Evolutionary conservation across 2,329 filamentous ascomycete species (phyloP).

Genomic region (Grosmannia penicillata): DNA sequence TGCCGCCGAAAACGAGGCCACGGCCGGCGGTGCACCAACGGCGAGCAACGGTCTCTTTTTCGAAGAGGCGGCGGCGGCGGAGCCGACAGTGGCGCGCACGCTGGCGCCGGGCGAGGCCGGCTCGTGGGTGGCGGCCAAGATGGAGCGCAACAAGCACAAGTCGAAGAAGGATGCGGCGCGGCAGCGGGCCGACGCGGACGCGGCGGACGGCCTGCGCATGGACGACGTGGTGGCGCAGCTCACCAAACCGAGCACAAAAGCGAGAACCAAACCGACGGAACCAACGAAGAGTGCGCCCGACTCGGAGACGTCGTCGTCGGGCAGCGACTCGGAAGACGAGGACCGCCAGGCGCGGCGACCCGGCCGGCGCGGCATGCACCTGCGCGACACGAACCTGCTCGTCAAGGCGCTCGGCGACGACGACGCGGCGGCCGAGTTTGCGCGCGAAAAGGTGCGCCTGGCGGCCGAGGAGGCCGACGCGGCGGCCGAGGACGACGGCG

Average conservation of each 20-base stretch:
- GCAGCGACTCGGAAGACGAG: not conserved
- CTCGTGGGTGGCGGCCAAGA: slow-evolving; percentile 6
- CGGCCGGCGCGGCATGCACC: not conserved
- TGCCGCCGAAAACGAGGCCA: not conserved
- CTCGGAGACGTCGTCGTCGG: not conserved
- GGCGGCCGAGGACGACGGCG: slow-evolving; percentile 31
- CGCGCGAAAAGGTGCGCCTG: slow-evolving; percentile 59
- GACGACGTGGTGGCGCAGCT: not conserved
- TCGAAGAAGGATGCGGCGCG: not conserved
- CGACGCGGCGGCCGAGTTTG: slow-evolving; percentile 70
- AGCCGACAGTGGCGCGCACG: no score
- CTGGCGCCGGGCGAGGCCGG: slow-evolving; percentile 4
- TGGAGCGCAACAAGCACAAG: not conserved
- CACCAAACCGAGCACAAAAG: not conserved
- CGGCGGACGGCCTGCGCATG: not conserved
- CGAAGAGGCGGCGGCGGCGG: not conserved
- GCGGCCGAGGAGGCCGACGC: slow-evolving; percentile 72
- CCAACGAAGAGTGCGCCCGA: not conserved
- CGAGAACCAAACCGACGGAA: not conserved
- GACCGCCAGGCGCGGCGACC: not conserved
- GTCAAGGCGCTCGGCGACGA: slow-evolving; percentile 68
- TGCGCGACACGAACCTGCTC: slow-evolving; percentile 38
- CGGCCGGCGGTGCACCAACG: not conserved
- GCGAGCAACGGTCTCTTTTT: not conserved
- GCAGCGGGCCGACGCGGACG: not conserved